phyloP scores from a whole-genome alignment of 305 asterid species.

The Solanum hybrid region DNA sequence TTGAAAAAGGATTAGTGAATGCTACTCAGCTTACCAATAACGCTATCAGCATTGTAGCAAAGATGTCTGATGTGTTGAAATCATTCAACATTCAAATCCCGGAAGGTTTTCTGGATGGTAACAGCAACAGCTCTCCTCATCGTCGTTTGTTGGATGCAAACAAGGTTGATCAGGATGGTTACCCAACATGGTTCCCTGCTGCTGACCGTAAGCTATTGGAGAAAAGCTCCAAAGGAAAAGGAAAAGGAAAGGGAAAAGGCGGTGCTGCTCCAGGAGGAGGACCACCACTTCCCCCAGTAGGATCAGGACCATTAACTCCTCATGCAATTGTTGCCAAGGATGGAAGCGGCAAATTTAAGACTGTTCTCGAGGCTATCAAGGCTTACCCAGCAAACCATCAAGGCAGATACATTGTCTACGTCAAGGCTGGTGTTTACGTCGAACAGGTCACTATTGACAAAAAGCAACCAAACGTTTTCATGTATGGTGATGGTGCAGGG shows the following conservation, averaged over 20 bases:
- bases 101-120: not conserved
- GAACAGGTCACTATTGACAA: slow-evolving; percentile 44
- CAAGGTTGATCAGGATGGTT: slow-evolving; percentile 24
- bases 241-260: not conserved
- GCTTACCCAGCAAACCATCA: slow-evolving; percentile 36
- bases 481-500: slow-evolving; percentile 73
- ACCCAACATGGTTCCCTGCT: slow-evolving; percentile 42
- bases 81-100: slow-evolving; percentile 19
- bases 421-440: slow-evolving; percentile 52
- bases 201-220: slow-evolving; percentile 49
- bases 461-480: slow-evolving; percentile 34
- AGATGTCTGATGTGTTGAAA: slow-evolving; percentile 27
- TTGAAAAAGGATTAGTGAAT: slow-evolving; percentile 34
- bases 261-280: not conserved
- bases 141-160: slow-evolving; percentile 23
- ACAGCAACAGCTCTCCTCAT: not conserved
- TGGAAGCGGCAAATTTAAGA: slow-evolving; percentile 52
- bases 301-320: slow-evolving; percentile 15
- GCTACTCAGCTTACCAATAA: slow-evolving; percentile 57
- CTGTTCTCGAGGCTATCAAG: slow-evolving; percentile 29
- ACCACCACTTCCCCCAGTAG: not conserved
- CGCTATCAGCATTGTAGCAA: slow-evolving; percentile 47
- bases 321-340: slow-evolving; percentile 57
- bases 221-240: not conserved
- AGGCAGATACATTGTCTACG: slow-evolving; percentile 48